phyloP scores from a whole-genome alignment of 129 eudicot species.

The Calendula officinalis region DNA sequence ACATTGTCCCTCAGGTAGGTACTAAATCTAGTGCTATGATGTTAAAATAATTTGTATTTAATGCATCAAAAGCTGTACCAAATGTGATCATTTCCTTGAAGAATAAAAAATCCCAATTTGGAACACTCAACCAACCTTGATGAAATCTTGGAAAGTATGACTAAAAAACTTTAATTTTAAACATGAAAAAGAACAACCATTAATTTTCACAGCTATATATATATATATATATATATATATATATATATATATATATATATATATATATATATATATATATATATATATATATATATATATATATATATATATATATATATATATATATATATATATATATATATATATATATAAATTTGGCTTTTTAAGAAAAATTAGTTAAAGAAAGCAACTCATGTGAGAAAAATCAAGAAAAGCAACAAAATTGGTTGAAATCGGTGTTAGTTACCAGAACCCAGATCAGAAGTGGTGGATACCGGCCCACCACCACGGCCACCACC shows the following conservation, averaged over 20 bases:
- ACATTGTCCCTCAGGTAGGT: slow-evolving; percentile 13
- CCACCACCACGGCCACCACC: slow-evolving; percentile 53
- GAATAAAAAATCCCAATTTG: slow-evolving; percentile 4
- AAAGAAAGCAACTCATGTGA: not conserved
- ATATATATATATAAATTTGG: too few relatives aligned
- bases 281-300: too few relatives aligned
- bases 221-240: too few relatives aligned
- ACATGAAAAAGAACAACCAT: slow-evolving; percentile 11
- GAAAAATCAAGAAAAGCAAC: slow-evolving; percentile 7
- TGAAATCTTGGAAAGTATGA: not conserved
- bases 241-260: too few relatives aligned
- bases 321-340: too few relatives aligned
- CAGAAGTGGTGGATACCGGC: slow-evolving; percentile 74
- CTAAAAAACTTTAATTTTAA: not conserved
- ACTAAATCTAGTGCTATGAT: slow-evolving; percentile 16
- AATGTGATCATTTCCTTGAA: slow-evolving; percentile 17
- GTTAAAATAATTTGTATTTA: slow-evolving; percentile 18
- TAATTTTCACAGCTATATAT: not conserved
- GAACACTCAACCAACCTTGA: slow-evolving; percentile 8
- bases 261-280: too few relatives aligned
- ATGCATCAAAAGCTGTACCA: slow-evolving; percentile 26
- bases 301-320: too few relatives aligned
- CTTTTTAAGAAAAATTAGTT: not conserved
- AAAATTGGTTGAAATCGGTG: not conserved
- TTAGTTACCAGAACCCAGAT: slow-evolving; percentile 78